Percentiles rank a stretch among this genome's conserved stretches.
Conservation (phyloP, 78 protist genomes). For the Tieghemostelium lacteum region DNA sequence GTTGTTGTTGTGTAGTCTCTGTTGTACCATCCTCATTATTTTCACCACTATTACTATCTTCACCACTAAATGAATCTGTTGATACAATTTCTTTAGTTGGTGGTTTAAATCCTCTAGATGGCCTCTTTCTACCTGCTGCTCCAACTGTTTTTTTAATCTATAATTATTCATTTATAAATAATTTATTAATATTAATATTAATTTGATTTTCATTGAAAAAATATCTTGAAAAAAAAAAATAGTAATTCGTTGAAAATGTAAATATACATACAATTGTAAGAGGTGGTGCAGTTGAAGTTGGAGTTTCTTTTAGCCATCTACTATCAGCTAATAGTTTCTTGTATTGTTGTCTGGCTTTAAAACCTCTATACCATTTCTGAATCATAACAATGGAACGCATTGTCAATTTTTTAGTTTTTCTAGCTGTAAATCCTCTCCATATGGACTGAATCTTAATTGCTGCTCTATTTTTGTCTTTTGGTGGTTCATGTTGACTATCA, state of each 20-base stretch:
- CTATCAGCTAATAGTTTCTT: constrained; percentile 34
- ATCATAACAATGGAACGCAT: constrained; percentile 2
- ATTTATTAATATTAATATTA: neutral
- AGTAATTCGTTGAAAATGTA: neutral
- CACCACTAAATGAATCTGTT: neutral
- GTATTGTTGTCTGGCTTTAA: constrained; percentile 37
- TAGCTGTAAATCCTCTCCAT: constrained; percentile 39
- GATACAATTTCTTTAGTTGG: constrained; percentile 29
- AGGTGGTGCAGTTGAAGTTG: constrained; percentile 43
- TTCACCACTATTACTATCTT: constrained; percentile 2
- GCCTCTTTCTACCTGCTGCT: constrained; percentile 52
- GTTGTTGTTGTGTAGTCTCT: neutral
- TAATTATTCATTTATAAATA: neutral
- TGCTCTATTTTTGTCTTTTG: constrained; percentile 14
- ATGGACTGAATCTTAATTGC: constrained; percentile 19
- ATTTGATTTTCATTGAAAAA: neutral
- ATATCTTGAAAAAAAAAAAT: neutral
- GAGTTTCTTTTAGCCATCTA: constrained; percentile 58
- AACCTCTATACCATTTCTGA: constrained; percentile 54
- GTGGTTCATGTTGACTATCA: no score
- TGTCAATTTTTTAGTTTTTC: constrained; percentile 1
- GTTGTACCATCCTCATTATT: neutral
- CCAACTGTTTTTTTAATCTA: constrained; percentile 63
- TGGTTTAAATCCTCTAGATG: constrained; percentile 63
- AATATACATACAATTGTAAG: constrained; percentile 18